Base-by-base conservation (phyloP, 2,329 filamentous ascomycete genomes). In the Diaporthe citri region DNA sequence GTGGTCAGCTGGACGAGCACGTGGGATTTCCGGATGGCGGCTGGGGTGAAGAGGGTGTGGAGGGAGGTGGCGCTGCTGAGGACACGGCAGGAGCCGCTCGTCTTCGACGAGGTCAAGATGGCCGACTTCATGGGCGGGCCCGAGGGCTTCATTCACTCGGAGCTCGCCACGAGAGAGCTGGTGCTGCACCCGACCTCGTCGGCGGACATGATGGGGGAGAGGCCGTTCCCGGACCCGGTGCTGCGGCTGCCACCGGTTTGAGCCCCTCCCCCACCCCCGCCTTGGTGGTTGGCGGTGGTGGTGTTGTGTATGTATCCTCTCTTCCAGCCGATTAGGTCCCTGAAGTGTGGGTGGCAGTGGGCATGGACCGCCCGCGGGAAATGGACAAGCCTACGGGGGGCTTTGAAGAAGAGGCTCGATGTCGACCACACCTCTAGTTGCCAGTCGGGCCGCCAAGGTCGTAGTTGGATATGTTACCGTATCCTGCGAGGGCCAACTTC, bases 1-100 rank as follows among this genome's bases (percentile, higher is more conserved):
- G 25, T 74, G 13, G 62, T 78, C 20, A 60, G 57, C 36, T 79
- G 78, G 78, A 60, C 74, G 36, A 74, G 76, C 52, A 64, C 72
- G 9, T 79, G 77, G 75, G 76, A 76, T 2, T 77, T 74, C 71
- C 56, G 41, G 4, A 20, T 78, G 15, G 60, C 60, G 4, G 31
- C 34, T 4, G 46, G 34, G 12, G 72, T 76, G 36, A 73, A 31
- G 36, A 62, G 73, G 52, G 69, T 64, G 22, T 79, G 78, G 78
- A 51, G 72, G n/a, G 72, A 74, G 51, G 72, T 67, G n/a, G 74
- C 66, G 17, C 51, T 71, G 22, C 71, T 64, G 52, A 31, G 60
- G 51, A 76, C 74, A 52, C 59, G 72, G 34, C 66, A 69, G 52
- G 64, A 76, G 51, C 74, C 72, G 48, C 28, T 52, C 17, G 10